Conservation (phyloP, 768 basidiomycete genomes). For the Rubroboletus pulcherrimus region DNA sequence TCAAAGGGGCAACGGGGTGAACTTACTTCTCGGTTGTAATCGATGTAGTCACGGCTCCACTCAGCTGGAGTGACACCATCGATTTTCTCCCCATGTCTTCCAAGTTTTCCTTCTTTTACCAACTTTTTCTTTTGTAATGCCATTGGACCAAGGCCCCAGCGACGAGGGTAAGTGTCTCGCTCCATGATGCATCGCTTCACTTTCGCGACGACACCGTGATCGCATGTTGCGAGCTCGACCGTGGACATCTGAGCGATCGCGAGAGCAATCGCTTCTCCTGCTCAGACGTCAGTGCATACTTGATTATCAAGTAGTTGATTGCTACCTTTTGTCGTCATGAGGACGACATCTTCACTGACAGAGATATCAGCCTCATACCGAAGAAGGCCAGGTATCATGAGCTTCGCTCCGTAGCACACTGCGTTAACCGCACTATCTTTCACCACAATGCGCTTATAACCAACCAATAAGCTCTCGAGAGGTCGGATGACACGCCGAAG, state of each 20-base stretch:
- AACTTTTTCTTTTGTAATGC: conserved; percentile 97
- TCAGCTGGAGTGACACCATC: conserved; percentile 83
- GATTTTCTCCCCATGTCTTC: conserved; percentile 90
- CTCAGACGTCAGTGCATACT: conserved; percentile 4
- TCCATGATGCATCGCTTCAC: conserved; percentile 99
- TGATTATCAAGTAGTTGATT: background rate
- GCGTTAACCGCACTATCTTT: conserved; percentile 99
- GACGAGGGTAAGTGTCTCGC: conserved; percentile 94
- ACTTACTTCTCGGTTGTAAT: conserved; percentile 74
- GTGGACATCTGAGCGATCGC: conserved; percentile 98
- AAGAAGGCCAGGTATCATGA: conserved; percentile 98
- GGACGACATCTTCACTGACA: conserved; percentile 90
- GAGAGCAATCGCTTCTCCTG: conserved; percentile 90
- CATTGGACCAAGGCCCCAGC: conserved; percentile 98
- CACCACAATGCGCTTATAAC: conserved; percentile 98
- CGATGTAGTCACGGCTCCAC: conserved; percentile 92
- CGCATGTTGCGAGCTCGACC: conserved; percentile 95
- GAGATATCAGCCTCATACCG: conserved; percentile 96
- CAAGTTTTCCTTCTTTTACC: conserved; percentile 95
- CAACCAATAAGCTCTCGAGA: conserved; percentile 87
- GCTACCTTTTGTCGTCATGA: conserved; percentile 97
- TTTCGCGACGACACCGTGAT: conserved; percentile 98
- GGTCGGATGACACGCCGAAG: conserved; percentile 93
- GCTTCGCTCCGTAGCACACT: conserved; percentile 98
- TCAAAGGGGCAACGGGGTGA: background rate